Evolutionary conservation across 1,139 yeast genomes (phyloP).

Genomic region (Yamadazyma atlantica): DNA sequence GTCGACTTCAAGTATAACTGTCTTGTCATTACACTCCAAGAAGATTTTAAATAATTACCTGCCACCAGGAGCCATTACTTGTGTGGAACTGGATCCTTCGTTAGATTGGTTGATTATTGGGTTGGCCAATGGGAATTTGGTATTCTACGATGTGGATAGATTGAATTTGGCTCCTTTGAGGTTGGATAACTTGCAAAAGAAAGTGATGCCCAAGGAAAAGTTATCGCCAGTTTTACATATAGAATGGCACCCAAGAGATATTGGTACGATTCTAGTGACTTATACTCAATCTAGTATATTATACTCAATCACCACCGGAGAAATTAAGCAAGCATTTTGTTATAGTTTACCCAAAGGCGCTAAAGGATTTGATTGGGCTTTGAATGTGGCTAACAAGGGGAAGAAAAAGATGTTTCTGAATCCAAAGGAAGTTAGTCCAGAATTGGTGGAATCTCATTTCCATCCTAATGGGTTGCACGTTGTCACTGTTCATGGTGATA

Average conservation of each 20-base stretch:
- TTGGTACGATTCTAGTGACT: slow-evolving; percentile 72
- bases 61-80: slow-evolving; percentile 65
- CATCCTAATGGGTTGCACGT: slow-evolving; percentile 93
- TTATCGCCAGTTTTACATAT: slow-evolving; percentile 64
- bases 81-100: slow-evolving; percentile 78
- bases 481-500: slow-evolving; percentile 76
- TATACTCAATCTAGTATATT: slow-evolving; percentile 70
- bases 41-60: slow-evolving; percentile 53
- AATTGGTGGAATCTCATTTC: slow-evolving; percentile 64
- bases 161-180: slow-evolving; percentile 64
- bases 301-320: slow-evolving; percentile 64
- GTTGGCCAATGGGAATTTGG: slow-evolving; percentile 67
- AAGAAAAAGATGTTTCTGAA: slow-evolving; percentile 44
- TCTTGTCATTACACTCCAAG: slow-evolving; percentile 69
- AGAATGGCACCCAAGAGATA: slow-evolving; percentile 86
- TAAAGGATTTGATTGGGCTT: slow-evolving; percentile 34
- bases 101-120: slow-evolving; percentile 88
- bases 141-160: slow-evolving; percentile 84
- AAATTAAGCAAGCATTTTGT: slow-evolving; percentile 53
- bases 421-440: slow-evolving; percentile 48
- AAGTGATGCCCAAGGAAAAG: slow-evolving; percentile 46
- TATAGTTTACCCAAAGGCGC: slow-evolving; percentile 48
- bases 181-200: slow-evolving; percentile 71
- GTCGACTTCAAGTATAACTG: slow-evolving; percentile 52
- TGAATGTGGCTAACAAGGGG: slow-evolving; percentile 38